A percentile compares a stretch with the other conserved stretches of the same genome.
These are phyloP conservation scores for Rubia tinctorum DNA, from an alignment of 305 asterid genomes.

Conservation along the genomic window DNA sequence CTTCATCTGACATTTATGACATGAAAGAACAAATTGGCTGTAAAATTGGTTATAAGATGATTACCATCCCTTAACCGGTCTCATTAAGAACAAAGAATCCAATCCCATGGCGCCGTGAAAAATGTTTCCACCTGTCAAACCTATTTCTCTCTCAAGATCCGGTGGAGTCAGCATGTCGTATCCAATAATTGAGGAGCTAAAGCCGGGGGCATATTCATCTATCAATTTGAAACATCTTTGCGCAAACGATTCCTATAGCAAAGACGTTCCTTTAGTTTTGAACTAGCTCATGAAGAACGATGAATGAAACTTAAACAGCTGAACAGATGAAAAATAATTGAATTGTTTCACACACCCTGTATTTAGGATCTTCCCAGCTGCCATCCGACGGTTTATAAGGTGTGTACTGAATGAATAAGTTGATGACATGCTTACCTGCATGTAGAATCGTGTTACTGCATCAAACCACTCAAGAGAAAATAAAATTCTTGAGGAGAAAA, in stretches of 20 bases:
- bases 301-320: background rate
- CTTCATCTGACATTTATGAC: background rate
- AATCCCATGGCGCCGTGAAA: slow-evolving; percentile 95
- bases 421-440: slow-evolving; percentile 85
- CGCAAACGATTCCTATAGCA: slow-evolving; percentile 67
- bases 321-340: slow-evolving; percentile 14
- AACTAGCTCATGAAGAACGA: background rate
- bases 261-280: slow-evolving; percentile 5
- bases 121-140: slow-evolving; percentile 94
- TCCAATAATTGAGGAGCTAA: slow-evolving; percentile 71
- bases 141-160: slow-evolving; percentile 83
- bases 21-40: slow-evolving; percentile 1
- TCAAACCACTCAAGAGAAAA: background rate
- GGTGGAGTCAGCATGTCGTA: slow-evolving; percentile 98
- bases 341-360: slow-evolving; percentile 56
- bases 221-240: slow-evolving; percentile 71
- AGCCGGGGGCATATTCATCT: slow-evolving; percentile 93
- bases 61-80: slow-evolving; percentile 97
- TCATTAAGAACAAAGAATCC: slow-evolving; percentile 84
- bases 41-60: background rate
- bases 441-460: slow-evolving; percentile 13
- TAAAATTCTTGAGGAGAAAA: slow-evolving; percentile 5
- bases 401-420: slow-evolving; percentile 89
- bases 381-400: slow-evolving; percentile 88
- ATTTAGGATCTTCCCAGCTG: slow-evolving; percentile 85